Base-by-base conservation (phyloP, 164 flowering plant species). In the Liriodendron chinense region DNA sequence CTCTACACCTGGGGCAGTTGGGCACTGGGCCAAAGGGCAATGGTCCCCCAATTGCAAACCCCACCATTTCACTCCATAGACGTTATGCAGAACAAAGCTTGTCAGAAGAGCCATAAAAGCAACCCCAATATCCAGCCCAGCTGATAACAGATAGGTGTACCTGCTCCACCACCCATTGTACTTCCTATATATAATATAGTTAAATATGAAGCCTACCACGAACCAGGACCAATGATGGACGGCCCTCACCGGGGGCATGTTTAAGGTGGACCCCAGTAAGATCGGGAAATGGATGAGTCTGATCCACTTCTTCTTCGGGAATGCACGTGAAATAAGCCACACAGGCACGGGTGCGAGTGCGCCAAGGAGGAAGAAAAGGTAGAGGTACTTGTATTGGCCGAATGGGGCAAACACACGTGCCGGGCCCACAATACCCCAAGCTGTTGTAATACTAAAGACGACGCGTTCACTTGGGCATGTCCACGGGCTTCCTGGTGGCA, bases 351-450 rank as follows among this genome's bases (percentile, higher is more conserved):
- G 97, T 28, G 92, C 98, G 10, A 90, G 0, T 20, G 88, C 87
- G 56, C 98, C 98, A 70, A 92, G 93, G 14, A 95, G 82, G 83
- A 95, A 95, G 89, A 93, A 95, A 98, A 96, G 93, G 65, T 93
- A 93, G 78, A 91, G 85, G 24, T 88, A 80, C 0, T 74, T 26
- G 64, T 93, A 95, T 82, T 80, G 84, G 77, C 98, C 98, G 25
- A 68, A 86, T 9, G 77, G 1, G 14, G 97, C 96, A 26, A 95
- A 93, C 23, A 95, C 93, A 22, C 97, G 78, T 72, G 57, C 89
- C 0, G 98, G 98, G 63, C 98, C 97, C 0, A 86, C 94, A 68
- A 95, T 72, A 71, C 97, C 98, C 98, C 97, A 93, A 70, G 92
- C 91, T 3, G 93, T 98, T 1, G 98, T 93, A 67, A 97, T 96